A percentile compares a stretch with the other conserved stretches of the same genome.
Evolutionary conservation across 495 filamentous ascomycete genomes (phyloP).

Genomic region (Trichoderma asperelloides): DNA sequence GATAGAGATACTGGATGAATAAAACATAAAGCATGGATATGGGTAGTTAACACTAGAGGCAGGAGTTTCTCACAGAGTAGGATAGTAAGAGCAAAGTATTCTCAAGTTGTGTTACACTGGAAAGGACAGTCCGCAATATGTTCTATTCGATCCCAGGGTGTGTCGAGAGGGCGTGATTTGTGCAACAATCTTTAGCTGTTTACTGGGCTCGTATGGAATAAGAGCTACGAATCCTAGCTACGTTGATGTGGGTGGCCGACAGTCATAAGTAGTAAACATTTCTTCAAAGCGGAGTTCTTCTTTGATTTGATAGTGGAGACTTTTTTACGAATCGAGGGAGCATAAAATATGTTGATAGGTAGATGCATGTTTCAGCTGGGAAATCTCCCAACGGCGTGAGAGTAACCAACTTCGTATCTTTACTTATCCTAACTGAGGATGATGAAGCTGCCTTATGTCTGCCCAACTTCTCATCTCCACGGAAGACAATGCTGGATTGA

Average conservation of each 20-base stretch:
- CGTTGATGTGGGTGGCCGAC: not conserved
- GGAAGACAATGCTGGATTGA: not conserved
- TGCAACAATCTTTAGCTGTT: not conserved
- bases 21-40: not conserved
- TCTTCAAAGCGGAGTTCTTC: not conserved
- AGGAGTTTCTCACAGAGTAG: no score
- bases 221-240: not conserved
- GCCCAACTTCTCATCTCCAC: not conserved
- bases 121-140: not conserved
- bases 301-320: not conserved
- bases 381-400: not conserved
- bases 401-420: not conserved
- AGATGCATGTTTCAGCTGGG: not conserved
- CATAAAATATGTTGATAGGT: not conserved
- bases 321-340: not conserved
- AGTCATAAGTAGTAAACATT: not conserved
- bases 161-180: not conserved
- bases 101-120: no score
- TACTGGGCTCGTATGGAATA: not conserved
- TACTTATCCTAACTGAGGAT: no score
- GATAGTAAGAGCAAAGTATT: no score
- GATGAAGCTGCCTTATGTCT: not conserved
- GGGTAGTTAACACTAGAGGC: not conserved
- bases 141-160: not conserved
- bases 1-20: no score